These are phyloP conservation scores for Candida neerlandica DNA, from an alignment of 1,139 yeast genomes.

Conservation along the genomic window DNA sequence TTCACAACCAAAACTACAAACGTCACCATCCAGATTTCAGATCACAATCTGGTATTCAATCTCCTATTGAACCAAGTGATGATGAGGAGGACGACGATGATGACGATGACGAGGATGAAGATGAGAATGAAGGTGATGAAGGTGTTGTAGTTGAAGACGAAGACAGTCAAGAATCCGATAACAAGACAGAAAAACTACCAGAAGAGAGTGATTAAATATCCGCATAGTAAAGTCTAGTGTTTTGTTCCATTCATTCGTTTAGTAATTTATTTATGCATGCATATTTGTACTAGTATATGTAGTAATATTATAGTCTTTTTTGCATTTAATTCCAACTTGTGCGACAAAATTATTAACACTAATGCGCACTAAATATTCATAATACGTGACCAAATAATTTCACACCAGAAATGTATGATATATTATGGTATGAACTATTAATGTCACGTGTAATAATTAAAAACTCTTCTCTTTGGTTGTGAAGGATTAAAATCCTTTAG, in stretches of 20 bases:
- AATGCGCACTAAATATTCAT: too few relatives aligned
- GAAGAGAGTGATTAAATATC: not conserved
- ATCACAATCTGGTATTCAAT: conserved; percentile 27
- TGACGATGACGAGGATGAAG: conserved; percentile 20
- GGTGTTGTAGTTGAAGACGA: conserved; percentile 18
- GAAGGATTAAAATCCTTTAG: too few relatives aligned
- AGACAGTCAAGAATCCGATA: not conserved
- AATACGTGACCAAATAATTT: too few relatives aligned
- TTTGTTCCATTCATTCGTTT: not conserved
- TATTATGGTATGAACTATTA: too few relatives aligned
- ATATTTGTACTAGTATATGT: too few relatives aligned
- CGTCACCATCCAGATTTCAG: conserved; percentile 23
- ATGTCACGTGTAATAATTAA: too few relatives aligned
- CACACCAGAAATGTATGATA: too few relatives aligned
- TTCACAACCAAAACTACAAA: conserved; percentile 25
- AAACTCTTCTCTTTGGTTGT: too few relatives aligned
- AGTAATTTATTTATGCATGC: too few relatives aligned
- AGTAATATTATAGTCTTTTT: too few relatives aligned
- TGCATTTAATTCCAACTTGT: too few relatives aligned
- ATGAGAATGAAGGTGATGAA: conserved; percentile 17
- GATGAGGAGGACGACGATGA: conserved; percentile 20
- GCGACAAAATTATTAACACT: too few relatives aligned
- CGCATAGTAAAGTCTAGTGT: not conserved
- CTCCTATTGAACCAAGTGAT: conserved; percentile 25
- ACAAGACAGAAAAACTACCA: not conserved